Conservation (phyloP, 805 yeast genomes). For the Barnettozyma siamensis region DNA sequence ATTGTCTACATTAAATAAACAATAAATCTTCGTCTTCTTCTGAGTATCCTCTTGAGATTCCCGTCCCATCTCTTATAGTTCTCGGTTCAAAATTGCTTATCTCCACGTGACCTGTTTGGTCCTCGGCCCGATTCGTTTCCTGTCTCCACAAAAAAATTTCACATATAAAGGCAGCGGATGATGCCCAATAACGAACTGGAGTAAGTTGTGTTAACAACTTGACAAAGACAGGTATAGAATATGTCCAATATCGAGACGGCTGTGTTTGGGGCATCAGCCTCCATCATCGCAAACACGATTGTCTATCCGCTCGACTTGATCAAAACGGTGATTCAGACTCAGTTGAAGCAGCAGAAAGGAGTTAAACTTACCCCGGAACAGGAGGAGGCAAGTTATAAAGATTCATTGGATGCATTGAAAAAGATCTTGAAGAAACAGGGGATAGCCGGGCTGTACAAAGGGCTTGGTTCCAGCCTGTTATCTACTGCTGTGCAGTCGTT, state of each 20-base stretch:
- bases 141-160: neutral
- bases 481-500: slow-evolving; percentile 77
- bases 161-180: neutral
- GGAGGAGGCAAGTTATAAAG: slow-evolving; percentile 36
- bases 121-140: neutral
- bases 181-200: too few species aligned
- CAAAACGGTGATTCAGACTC: slow-evolving; percentile 74
- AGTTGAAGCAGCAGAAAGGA: slow-evolving; percentile 27
- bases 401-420: slow-evolving; percentile 55
- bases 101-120: slow-evolving; percentile 2
- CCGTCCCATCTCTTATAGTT: too few species aligned
- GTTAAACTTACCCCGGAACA: slow-evolving; percentile 5
- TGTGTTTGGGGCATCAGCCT: slow-evolving; percentile 75
- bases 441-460: slow-evolving; percentile 63
- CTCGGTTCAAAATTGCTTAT: neutral
- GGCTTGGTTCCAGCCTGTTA: slow-evolving; percentile 57
- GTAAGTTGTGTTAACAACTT: too few species aligned
- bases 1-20: too few species aligned
- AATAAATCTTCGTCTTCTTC: too few species aligned
- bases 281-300: slow-evolving; percentile 68
- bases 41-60: too few species aligned
- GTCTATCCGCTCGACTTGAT: slow-evolving; percentile 80
- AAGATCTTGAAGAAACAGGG: slow-evolving; percentile 58
- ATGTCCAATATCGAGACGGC: slow-evolving; percentile 65
- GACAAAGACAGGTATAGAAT: too few species aligned